Percentiles rank a stretch among this genome's conserved stretches.
These are phyloP conservation scores for Lignosus rhinocerotis DNA, from an alignment of 1,284 basidiomycete genomes.

Conservation along the genomic window DNA sequence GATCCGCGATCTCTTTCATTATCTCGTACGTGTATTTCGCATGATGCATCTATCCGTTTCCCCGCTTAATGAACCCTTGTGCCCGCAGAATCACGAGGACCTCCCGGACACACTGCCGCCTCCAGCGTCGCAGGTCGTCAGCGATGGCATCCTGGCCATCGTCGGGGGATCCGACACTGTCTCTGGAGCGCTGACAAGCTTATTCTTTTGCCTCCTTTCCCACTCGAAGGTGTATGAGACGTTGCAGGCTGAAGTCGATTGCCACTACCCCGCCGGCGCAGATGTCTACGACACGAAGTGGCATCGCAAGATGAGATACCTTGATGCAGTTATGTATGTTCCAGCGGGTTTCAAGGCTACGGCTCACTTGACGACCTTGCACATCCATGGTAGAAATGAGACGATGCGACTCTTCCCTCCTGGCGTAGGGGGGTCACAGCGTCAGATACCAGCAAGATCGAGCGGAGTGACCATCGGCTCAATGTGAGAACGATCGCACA, in stretches of 20 bases:
- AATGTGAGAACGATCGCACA: slow-evolving; percentile 24
- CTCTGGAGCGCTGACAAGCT: slow-evolving; percentile 20
- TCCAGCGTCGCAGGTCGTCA: slow-evolving; percentile 16
- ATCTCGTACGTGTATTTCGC: slow-evolving; percentile 7
- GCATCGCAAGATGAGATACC: slow-evolving; percentile 31
- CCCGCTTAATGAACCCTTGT: background rate
- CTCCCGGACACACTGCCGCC: slow-evolving; percentile 10
- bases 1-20: slow-evolving; percentile 25
- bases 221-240: slow-evolving; percentile 23
- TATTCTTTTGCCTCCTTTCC: slow-evolving; percentile 26
- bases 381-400: slow-evolving; percentile 50
- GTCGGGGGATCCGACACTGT: slow-evolving; percentile 37
- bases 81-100: slow-evolving; percentile 25
- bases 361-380: background rate
- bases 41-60: background rate
- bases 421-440: slow-evolving; percentile 51
- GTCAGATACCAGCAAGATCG: slow-evolving; percentile 35
- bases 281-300: slow-evolving; percentile 27
- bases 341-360: background rate
- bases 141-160: slow-evolving; percentile 23
- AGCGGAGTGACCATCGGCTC: slow-evolving; percentile 26
- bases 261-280: slow-evolving; percentile 28
- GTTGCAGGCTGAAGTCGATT: slow-evolving; percentile 32
- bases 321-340: slow-evolving; percentile 35
- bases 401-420: slow-evolving; percentile 55